Percentiles rank a stretch among this genome's conserved stretches.
These are phyloP conservation scores for Coix lacrymajobi DNA, from an alignment of 176 grass and related monocot genomes.

Conservation along the genomic window DNA sequence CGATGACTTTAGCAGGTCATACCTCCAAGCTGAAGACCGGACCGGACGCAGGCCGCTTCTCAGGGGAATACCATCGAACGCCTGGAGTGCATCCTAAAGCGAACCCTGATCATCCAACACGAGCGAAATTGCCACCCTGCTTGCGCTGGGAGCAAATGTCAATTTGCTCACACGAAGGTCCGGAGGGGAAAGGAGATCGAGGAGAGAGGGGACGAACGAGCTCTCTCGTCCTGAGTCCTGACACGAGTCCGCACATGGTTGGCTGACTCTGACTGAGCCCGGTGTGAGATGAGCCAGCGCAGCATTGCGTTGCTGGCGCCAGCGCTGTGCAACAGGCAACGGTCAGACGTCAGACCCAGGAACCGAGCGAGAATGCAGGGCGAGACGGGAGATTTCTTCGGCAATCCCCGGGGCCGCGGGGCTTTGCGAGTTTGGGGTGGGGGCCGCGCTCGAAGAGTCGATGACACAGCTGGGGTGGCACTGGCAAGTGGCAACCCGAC, in stretches of 20 bases:
- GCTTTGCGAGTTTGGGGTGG: too few species aligned
- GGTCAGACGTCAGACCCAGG: not conserved
- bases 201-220: not conserved
- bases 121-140: not conserved
- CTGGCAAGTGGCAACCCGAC: too few species aligned
- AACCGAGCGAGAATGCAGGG: not conserved
- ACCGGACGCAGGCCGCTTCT: not conserved
- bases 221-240: not conserved
- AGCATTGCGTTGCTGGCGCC: not conserved
- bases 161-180: not conserved
- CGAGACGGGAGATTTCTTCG: not conserved
- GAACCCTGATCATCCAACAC: not conserved
- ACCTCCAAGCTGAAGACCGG: not conserved
- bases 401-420: not conserved
- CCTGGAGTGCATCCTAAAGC: not conserved
- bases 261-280: not conserved
- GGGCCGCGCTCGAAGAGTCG: too few species aligned
- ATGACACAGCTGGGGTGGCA: too few species aligned
- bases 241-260: not conserved
- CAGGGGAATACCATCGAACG: constrained; percentile 9
- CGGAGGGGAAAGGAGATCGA: not conserved
- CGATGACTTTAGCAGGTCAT: not conserved
- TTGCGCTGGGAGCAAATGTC: not conserved
- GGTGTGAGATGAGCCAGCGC: not conserved
- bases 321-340: not conserved